Conservation (phyloP, 345 rosid genomes). For the Microthlaspi erraticum region DNA sequence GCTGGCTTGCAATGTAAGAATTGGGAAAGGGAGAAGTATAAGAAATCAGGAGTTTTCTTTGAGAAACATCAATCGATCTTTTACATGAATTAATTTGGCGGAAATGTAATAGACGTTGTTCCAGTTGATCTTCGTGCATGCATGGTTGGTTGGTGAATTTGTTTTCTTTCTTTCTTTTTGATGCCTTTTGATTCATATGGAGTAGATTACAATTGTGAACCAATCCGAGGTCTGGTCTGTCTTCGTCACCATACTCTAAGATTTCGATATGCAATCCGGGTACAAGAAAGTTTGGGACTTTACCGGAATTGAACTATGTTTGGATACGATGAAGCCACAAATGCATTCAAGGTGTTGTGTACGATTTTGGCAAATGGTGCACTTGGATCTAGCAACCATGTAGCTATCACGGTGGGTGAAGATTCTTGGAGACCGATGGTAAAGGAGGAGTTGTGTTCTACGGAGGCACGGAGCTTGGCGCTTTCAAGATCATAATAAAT, state of each 20-base stretch:
- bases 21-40: too few species aligned
- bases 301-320: background rate
- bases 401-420: background rate
- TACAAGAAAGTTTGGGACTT: background rate
- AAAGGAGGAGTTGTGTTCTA: slow-evolving; percentile 2
- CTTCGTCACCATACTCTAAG: too few species aligned
- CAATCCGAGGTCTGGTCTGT: slow-evolving; percentile 4
- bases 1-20: too few species aligned
- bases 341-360: slow-evolving; percentile 14
- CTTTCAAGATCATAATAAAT: background rate
- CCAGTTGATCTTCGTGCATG: too few species aligned
- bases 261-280: background rate
- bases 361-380: too few species aligned
- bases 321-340: background rate
- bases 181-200: background rate
- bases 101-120: too few species aligned
- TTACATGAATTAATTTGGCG: too few species aligned
- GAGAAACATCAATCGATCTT: too few species aligned
- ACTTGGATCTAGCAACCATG: too few species aligned
- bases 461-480: slow-evolving; percentile 1
- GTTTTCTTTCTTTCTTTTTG: too few species aligned
- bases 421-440: slow-evolving; percentile 4
- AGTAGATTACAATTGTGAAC: background rate
- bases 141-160: too few species aligned
- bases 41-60: too few species aligned